Evolutionary conservation across 2,329 filamentous ascomycete genomes (phyloP), one percentile per base, ranked within the genome.

Genomic region (Diaporthe sp.): DNA sequence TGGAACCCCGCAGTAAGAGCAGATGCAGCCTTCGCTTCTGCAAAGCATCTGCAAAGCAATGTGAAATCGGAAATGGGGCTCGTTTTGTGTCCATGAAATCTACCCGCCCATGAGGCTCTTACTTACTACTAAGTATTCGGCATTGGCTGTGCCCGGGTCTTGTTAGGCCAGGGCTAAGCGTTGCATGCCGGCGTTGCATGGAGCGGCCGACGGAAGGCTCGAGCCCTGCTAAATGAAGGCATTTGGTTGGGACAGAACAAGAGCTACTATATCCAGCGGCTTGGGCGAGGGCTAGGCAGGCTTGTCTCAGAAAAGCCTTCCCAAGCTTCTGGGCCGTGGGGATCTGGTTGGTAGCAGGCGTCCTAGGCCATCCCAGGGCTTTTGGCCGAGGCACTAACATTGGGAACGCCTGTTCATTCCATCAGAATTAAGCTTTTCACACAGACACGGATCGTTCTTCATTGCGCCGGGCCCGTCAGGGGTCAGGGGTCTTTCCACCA

Each of bases 231-330:
- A 31, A 31, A 31, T 31, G 31, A 7, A 31, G 31, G 31, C 31
- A 31, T 5, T 6, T 31, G 31, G 31, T 6, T 31, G 31, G 31
- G 31, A 31, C 31, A 31, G 31, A 28, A 31, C 31, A 31, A 7
- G 31, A 31, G 31, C 31, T 31, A 1, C 31, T 1, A 31, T 31
- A 1, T 31, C 31, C 31, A 6, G 31, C 31, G 31, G 44, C 28
- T 28, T 51, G 20, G 65, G 47, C 47, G 39, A n/a, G 42, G 28
- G 20, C 44, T 68, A 53, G 44, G 44, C 47, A 39, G 22, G 31
- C 65, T 25, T 68, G 31, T 53, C 17, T 49, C 7, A 2, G 20
- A 51, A 37, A 68, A 68, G 65, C 65, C 65, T 68, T 68, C 28
- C 31, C 47, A 68, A 53, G 65, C 34, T 28, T 68, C 65, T 37